Evolutionary conservation across 371 early-diverging fungal genomes (phyloP).

Genomic region (Saksenaea vasiformis): DNA sequence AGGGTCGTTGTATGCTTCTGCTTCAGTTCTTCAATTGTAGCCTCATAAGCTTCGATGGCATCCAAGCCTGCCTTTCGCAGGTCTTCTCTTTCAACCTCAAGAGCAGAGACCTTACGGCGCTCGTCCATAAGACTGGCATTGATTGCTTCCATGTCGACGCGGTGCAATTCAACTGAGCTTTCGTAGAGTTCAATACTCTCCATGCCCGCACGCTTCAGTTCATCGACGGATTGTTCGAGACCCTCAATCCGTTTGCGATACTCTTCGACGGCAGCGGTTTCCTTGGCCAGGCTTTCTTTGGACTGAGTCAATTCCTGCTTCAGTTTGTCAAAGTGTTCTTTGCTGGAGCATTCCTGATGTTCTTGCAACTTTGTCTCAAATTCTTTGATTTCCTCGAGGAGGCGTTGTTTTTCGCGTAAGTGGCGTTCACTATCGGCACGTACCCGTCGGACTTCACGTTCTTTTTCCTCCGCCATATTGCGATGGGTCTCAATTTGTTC

Average conservation of each 20-base stretch:
- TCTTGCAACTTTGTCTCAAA: slow-evolving; percentile 36
- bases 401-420: slow-evolving; percentile 41
- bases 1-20: slow-evolving; percentile 23
- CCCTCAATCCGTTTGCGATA: slow-evolving; percentile 27
- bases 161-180: slow-evolving; percentile 47
- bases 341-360: slow-evolving; percentile 39
- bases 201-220: slow-evolving; percentile 53
- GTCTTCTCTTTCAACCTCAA: slow-evolving; percentile 35
- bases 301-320: slow-evolving; percentile 30
- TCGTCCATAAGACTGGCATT: slow-evolving; percentile 43
- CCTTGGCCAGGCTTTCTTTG: slow-evolving; percentile 34
- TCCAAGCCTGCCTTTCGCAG: slow-evolving; percentile 40
- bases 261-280: slow-evolving; percentile 25
- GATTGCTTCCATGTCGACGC: slow-evolving; percentile 52
- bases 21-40: slow-evolving; percentile 42
- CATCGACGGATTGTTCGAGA: slow-evolving; percentile 45
- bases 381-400: slow-evolving; percentile 40
- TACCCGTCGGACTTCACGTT: slow-evolving; percentile 46
- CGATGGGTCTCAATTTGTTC: slow-evolving; percentile 51
- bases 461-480: slow-evolving; percentile 49
- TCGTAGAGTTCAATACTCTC: slow-evolving; percentile 60
- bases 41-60: slow-evolving; percentile 41
- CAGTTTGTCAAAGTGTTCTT: slow-evolving; percentile 38
- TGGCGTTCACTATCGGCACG: slow-evolving; percentile 46
- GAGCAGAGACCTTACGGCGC: slow-evolving; percentile 32